Conservation (phyloP, 257 asterid species). For the Rhazya stricta region DNA sequence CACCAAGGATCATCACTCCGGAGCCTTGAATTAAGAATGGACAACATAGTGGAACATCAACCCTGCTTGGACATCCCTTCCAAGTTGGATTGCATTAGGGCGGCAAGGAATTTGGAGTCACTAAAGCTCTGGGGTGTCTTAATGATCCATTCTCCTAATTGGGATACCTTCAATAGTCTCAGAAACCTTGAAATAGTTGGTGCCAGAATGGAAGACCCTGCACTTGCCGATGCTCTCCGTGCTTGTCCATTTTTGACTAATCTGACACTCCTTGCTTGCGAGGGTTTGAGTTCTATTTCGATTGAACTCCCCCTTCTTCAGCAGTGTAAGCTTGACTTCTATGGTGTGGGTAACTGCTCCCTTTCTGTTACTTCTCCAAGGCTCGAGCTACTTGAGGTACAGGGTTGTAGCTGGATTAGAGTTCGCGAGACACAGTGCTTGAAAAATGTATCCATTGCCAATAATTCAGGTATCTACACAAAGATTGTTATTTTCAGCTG, state of each 20-base stretch:
- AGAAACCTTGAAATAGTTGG: slow-evolving; percentile 90
- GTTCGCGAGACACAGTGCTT: slow-evolving; percentile 54
- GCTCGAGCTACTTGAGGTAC: slow-evolving; percentile 73
- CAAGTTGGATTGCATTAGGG: slow-evolving; percentile 67
- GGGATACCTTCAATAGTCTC: slow-evolving; percentile 70
- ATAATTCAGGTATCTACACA: slow-evolving; percentile 56
- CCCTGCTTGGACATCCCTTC: slow-evolving; percentile 39
- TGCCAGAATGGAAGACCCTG: slow-evolving; percentile 68
- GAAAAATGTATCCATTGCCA: slow-evolving; percentile 64
- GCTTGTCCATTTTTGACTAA: slow-evolving; percentile 73
- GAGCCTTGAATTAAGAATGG: slow-evolving; percentile 87
- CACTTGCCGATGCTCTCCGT: slow-evolving; percentile 48
- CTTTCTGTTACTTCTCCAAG: slow-evolving; percentile 48
- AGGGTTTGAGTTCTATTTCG: slow-evolving; percentile 52
- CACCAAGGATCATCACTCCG: slow-evolving; percentile 44
- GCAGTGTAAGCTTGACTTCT: slow-evolving; percentile 77
- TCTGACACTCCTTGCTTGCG: slow-evolving; percentile 86
- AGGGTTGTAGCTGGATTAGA: slow-evolving; percentile 80
- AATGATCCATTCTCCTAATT: slow-evolving; percentile 65
- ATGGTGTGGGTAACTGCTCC: slow-evolving; percentile 65
- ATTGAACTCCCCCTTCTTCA: slow-evolving; percentile 60
- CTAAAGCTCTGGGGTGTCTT: slow-evolving; percentile 90
- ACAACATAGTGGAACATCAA: slow-evolving; percentile 52
- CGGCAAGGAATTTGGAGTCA: slow-evolving; percentile 72
- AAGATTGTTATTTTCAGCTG: neutral